phyloP scores from a whole-genome alignment of 371 early-diverging fungal species.

The Mucor saturninus region DNA sequence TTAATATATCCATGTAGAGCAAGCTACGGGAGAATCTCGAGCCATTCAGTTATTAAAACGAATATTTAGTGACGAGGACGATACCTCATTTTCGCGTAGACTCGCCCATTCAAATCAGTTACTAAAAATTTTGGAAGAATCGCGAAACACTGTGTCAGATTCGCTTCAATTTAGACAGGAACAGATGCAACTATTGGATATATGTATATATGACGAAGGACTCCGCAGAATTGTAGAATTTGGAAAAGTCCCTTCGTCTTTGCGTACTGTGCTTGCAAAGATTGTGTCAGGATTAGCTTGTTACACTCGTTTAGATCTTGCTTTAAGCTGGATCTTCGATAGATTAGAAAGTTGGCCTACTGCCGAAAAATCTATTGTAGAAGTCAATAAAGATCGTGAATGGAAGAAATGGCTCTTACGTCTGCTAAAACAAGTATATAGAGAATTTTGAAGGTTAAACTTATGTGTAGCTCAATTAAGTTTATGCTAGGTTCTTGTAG shows the following conservation, averaged over 20 bases:
- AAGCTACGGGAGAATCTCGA: slow-evolving; percentile 24
- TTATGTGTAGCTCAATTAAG: not conserved
- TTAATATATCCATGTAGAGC: not conserved
- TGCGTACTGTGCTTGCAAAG: slow-evolving; percentile 19
- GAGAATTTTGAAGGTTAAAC: not conserved
- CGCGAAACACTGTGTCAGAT: slow-evolving; percentile 29
- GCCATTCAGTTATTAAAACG: slow-evolving; percentile 33
- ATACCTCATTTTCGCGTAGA: slow-evolving; percentile 30
- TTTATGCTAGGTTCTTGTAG: slow-evolving; percentile 10
- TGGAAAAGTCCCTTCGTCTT: slow-evolving; percentile 29
- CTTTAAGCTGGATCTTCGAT: slow-evolving; percentile 39
- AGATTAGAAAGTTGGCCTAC: slow-evolving; percentile 18
- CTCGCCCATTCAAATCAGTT: slow-evolving; percentile 30
- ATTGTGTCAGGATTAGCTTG: slow-evolving; percentile 37
- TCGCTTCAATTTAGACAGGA: slow-evolving; percentile 40
- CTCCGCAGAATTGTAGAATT: slow-evolving; percentile 37
- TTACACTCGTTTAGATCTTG: slow-evolving; percentile 40
- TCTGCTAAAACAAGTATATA: slow-evolving; percentile 23
- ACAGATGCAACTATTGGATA: slow-evolving; percentile 39
- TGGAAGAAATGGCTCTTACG: slow-evolving; percentile 34
- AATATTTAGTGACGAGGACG: slow-evolving; percentile 40
- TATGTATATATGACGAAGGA: slow-evolving; percentile 35
- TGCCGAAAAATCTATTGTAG: not conserved
- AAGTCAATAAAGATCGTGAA: slow-evolving; percentile 25
- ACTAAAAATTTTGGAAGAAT: slow-evolving; percentile 33